phyloP scores from a whole-genome alignment of 805 yeast species.

The Lipomyces orientalis region DNA sequence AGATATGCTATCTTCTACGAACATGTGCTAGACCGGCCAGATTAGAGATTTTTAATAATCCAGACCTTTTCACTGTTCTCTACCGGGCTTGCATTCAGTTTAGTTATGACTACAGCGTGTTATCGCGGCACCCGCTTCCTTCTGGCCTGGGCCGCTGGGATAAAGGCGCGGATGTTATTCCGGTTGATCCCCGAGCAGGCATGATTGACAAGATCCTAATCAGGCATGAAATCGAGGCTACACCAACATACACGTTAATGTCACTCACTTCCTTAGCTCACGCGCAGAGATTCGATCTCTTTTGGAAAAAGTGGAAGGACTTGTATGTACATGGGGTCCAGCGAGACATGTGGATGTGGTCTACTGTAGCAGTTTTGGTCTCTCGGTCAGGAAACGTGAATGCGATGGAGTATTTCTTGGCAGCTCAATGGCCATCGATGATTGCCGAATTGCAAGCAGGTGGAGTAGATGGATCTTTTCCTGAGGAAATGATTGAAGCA shows the following conservation, averaged over 20 bases:
- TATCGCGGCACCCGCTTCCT: slow-evolving; percentile 6
- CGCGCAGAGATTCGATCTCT: slow-evolving; percentile 39
- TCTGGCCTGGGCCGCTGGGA: slow-evolving; percentile 10
- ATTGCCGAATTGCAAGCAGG: slow-evolving; percentile 16
- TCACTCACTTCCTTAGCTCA: slow-evolving; percentile 42
- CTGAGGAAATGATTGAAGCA: slow-evolving; percentile 10
- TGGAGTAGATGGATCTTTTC: slow-evolving; percentile 6
- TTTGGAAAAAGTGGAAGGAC: slow-evolving; percentile 44
- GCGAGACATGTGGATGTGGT: slow-evolving; percentile 37
- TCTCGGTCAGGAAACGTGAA: slow-evolving; percentile 42
- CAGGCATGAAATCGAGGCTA: slow-evolving; percentile 20
- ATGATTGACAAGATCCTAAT: slow-evolving; percentile 29
- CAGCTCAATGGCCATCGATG: slow-evolving; percentile 21
- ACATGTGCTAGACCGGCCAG: slow-evolving; percentile 6
- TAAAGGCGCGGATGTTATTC: background rate
- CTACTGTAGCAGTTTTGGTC: slow-evolving; percentile 41
- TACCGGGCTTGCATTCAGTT: slow-evolving; percentile 37
- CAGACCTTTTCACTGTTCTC: slow-evolving; percentile 9
- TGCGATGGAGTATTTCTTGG: slow-evolving; percentile 22
- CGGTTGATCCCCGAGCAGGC: slow-evolving; percentile 15
- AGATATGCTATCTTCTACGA: slow-evolving; percentile 8
- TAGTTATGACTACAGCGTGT: slow-evolving; percentile 12
- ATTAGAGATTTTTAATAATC: background rate
- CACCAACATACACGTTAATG: slow-evolving; percentile 37
- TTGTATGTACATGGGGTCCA: slow-evolving; percentile 26